phyloP scores from a whole-genome alignment of 2,329 filamentous ascomycete species.

The Teratosphaeriaceae sp. region DNA sequence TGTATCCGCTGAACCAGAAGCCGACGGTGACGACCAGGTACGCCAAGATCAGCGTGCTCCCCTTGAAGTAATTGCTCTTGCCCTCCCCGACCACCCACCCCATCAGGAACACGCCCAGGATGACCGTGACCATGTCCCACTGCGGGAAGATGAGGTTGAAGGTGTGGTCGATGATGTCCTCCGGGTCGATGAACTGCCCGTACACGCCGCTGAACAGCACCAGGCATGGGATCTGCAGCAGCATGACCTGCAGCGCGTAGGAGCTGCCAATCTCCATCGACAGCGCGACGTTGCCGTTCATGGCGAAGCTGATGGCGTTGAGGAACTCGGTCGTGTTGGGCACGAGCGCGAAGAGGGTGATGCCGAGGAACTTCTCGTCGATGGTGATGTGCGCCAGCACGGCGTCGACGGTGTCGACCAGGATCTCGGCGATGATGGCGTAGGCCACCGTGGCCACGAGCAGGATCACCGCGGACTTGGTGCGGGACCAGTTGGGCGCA shows the following conservation, averaged over 20 bases:
- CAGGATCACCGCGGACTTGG: slow-evolving; percentile 83
- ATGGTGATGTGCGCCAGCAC: slow-evolving; percentile 85
- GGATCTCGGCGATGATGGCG: slow-evolving; percentile 92
- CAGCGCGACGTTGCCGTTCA: slow-evolving; percentile 98
- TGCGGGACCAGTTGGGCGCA: slow-evolving; percentile 95
- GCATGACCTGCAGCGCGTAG: slow-evolving; percentile 91
- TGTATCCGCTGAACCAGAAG: slow-evolving; percentile 76
- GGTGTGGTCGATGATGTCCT: slow-evolving; percentile 54
- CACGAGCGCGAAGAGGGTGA: slow-evolving; percentile 92
- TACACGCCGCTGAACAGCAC: slow-evolving; percentile 85
- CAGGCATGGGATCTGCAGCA: slow-evolving; percentile 87
- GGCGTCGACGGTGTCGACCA: slow-evolving; percentile 96
- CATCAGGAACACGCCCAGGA: slow-evolving; percentile 89
- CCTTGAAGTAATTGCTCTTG: slow-evolving; percentile 99
- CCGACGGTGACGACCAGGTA: slow-evolving; percentile 89
- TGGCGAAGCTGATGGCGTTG: slow-evolving; percentile 98
- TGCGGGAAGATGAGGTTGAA: slow-evolving; percentile 92
- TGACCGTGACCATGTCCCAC: slow-evolving; percentile 98
- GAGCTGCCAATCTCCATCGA: slow-evolving; percentile 99
- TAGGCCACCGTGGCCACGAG: slow-evolving; percentile 86
- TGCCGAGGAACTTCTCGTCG: slow-evolving; percentile 95
- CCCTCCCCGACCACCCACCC: slow-evolving; percentile 98
- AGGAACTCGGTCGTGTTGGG: slow-evolving; percentile 98
- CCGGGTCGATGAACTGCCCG: slow-evolving; percentile 49
- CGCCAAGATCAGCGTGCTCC: slow-evolving; percentile 84